These are phyloP conservation scores for Polytrichum commune DNA, from an alignment of 225 moss, liverwort and hornwort species.

Conservation along the genomic window DNA sequence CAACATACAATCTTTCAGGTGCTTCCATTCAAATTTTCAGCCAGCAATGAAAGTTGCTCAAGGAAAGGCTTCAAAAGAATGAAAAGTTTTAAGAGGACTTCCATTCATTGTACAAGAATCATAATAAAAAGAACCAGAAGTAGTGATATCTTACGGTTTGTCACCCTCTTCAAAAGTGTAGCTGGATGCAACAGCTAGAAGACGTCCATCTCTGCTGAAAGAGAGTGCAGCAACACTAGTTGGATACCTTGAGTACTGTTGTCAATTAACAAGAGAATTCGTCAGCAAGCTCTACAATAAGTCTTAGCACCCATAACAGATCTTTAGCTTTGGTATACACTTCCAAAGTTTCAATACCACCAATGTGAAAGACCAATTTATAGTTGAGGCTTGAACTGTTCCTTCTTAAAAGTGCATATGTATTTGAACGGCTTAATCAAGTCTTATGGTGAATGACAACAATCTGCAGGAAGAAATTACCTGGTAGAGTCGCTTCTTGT, in stretches of 20 bases:
- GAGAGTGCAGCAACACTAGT: constrained; percentile 93
- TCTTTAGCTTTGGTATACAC: neutral
- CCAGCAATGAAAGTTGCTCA: no score
- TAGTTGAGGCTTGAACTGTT: no score
- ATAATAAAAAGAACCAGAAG: neutral
- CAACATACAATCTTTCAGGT: no score
- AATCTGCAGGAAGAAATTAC: constrained; percentile 23
- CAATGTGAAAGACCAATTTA: no score
- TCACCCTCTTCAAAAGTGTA: constrained; percentile 99
- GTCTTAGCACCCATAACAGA: neutral
- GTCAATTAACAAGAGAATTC: neutral
- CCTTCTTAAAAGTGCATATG: no score
- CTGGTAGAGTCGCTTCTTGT: constrained; percentile 98
- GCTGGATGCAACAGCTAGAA: constrained; percentile 94
- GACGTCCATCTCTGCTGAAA: constrained; percentile 97
- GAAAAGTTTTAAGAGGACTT: no score
- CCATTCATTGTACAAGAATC: neutral
- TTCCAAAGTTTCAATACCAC: no score
- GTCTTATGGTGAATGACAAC: no score
- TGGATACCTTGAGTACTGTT: constrained; percentile 91
- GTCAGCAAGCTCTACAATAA: neutral
- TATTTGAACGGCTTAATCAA: no score
- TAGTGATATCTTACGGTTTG: constrained; percentile 65
- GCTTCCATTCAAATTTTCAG: no score
- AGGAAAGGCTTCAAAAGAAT: no score